Percentiles rank a stretch among this genome's conserved stretches.
These are phyloP conservation scores for Cucurbita pepo DNA, from an alignment of 306 rosid genomes.

Conservation along the genomic window DNA sequence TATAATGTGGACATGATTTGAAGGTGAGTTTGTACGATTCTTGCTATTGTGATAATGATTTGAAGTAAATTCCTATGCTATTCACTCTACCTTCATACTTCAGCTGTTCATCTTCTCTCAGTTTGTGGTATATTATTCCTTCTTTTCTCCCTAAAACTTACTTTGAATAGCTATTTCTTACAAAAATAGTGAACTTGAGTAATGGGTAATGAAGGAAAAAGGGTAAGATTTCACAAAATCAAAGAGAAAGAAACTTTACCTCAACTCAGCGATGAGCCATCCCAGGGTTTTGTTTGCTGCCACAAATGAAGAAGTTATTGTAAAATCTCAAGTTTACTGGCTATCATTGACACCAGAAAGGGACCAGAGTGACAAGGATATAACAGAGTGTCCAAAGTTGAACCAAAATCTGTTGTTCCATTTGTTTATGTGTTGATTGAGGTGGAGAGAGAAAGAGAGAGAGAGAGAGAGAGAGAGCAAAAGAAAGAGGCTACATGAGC, in stretches of 20 bases:
- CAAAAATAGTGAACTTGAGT: not conserved
- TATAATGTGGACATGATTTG: slow-evolving; percentile 5
- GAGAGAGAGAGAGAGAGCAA: not conserved
- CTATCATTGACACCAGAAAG: not conserved
- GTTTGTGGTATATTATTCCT: not conserved
- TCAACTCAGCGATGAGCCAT: not conserved
- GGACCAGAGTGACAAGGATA: slow-evolving; percentile 5
- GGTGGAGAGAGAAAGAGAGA: not conserved
- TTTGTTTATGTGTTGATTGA: not conserved
- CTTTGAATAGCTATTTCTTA: not conserved
- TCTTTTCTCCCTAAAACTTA: not conserved
- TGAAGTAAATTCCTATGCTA: not conserved
- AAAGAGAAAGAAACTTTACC: not conserved
- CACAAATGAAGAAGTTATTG: not conserved
- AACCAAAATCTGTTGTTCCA: slow-evolving; percentile 5
- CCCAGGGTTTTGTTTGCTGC: not conserved
- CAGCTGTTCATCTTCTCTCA: not conserved
- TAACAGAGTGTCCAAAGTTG: not conserved
- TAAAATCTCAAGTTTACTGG: not conserved
- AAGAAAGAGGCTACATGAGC: slow-evolving; percentile 19
- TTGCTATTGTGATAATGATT: slow-evolving; percentile 1
- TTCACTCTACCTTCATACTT: not conserved
- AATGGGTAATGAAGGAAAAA: not conserved
- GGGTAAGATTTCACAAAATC: not conserved
- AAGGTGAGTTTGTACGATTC: not conserved